Evolutionary conservation across 306 rosid species (phyloP).

Genomic region (Cicer pinnatifidum): DNA sequence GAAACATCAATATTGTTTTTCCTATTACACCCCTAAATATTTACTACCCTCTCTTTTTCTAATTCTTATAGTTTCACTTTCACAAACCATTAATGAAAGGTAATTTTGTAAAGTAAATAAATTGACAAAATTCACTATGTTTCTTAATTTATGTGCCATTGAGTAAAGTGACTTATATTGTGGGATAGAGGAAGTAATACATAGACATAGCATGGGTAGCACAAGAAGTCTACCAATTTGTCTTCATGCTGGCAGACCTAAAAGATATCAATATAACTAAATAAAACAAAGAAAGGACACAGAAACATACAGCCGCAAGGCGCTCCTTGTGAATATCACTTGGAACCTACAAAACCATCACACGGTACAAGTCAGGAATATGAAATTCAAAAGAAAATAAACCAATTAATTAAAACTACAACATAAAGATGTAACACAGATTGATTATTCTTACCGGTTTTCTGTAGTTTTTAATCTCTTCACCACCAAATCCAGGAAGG

Average conservation of each 20-base stretch:
- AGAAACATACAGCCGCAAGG: conserved; percentile 74
- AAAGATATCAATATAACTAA: conserved; percentile 9
- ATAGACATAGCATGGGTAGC: conserved; percentile 2
- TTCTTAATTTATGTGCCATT: too few relatives aligned
- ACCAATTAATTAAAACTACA: conserved; percentile 11
- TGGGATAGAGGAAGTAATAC: not conserved
- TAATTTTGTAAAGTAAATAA: too few relatives aligned
- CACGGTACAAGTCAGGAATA: conserved; percentile 36
- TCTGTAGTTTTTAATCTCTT: conserved; percentile 83
- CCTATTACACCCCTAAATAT: too few relatives aligned
- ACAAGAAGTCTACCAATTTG: not conserved
- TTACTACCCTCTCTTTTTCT: too few relatives aligned
- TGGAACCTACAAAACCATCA: conserved; percentile 59
- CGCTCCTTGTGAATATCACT: conserved; percentile 94
- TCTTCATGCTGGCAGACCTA: conserved; percentile 12
- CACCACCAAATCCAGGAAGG: conserved; percentile 94
- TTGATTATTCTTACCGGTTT: conserved; percentile 62
- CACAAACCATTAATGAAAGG: too few relatives aligned
- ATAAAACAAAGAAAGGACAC: conserved; percentile 29
- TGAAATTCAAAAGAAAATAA: conserved; percentile 23
- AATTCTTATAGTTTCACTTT: too few relatives aligned
- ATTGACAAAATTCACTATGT: too few relatives aligned
- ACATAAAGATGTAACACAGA: conserved; percentile 37
- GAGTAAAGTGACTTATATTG: too few relatives aligned
- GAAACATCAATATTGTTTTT: too few relatives aligned